These are phyloP conservation scores for Xanthoparmelia taractica DNA, from an alignment of 495 filamentous ascomycete genomes.

Conservation along the genomic window DNA sequence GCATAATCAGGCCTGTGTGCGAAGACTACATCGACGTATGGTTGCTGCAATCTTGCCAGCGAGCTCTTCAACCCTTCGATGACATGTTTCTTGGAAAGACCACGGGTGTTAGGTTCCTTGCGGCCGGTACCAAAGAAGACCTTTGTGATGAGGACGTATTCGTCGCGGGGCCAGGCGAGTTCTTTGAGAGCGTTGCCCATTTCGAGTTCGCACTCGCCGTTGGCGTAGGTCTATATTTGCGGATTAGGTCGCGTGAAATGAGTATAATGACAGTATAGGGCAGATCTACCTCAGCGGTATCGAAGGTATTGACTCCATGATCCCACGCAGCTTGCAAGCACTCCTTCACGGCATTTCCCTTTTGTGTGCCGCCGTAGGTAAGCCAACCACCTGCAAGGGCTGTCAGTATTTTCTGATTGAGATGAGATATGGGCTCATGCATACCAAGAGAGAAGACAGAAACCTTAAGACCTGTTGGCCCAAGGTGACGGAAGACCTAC, in stretches of 20 bases:
- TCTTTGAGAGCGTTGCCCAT: conserved; percentile 64
- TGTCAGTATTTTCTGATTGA: background rate
- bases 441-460: conserved; percentile 67
- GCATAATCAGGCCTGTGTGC: conserved; percentile 68
- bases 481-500: conserved; percentile 49
- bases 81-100: conserved; percentile 76
- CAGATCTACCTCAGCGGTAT: conserved; percentile 42
- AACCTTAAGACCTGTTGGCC: conserved; percentile 66
- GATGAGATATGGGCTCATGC: conserved; percentile 33
- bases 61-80: conserved; percentile 61
- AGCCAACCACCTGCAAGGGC: conserved; percentile 33
- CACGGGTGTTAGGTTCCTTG: conserved; percentile 61
- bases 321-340: conserved; percentile 74
- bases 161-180: conserved; percentile 27
- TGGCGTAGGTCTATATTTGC: conserved; percentile 50
- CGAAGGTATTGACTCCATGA: conserved; percentile 68
- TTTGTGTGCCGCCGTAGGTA: conserved; percentile 56
- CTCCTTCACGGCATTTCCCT: conserved; percentile 48
- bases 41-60: conserved; percentile 60
- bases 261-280: conserved; percentile 26
- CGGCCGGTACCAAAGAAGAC: conserved; percentile 63
- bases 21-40: conserved; percentile 70
- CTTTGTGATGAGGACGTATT: conserved; percentile 40
- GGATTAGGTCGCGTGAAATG: background rate
- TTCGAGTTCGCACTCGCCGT: conserved; percentile 62